Evolutionary conservation across 2,329 filamentous ascomycete genomes (phyloP).

Genomic region (Nemania abortiva): DNA sequence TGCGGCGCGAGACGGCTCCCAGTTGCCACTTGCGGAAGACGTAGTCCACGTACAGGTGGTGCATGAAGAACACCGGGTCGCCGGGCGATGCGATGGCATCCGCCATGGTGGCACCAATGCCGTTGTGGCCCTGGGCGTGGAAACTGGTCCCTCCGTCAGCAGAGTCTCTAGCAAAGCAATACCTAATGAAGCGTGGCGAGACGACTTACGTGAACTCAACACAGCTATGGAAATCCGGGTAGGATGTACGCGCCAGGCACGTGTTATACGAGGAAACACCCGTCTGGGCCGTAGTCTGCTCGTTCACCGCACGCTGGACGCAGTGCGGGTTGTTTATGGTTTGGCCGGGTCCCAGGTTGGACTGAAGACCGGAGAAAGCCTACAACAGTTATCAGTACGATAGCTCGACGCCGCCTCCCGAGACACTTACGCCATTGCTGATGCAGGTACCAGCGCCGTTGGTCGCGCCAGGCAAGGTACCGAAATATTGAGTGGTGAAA

Average conservation of each 20-base stretch:
- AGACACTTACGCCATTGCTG: slow-evolving; percentile 42
- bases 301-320: slow-evolving; percentile 51
- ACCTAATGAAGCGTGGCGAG: background rate
- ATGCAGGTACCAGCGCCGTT: slow-evolving; percentile 49
- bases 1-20: slow-evolving; percentile 41
- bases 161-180: slow-evolving; percentile 3
- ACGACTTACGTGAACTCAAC: slow-evolving; percentile 50
- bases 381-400: slow-evolving; percentile 30
- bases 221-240: slow-evolving; percentile 50
- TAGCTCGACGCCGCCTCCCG: background rate
- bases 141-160: slow-evolving; percentile 43
- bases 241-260: slow-evolving; percentile 45
- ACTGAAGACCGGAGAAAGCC: slow-evolving; percentile 46
- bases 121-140: slow-evolving; percentile 53
- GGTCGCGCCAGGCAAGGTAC: slow-evolving; percentile 44
- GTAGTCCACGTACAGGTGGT: slow-evolving; percentile 52
- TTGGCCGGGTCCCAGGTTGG: slow-evolving; percentile 46
- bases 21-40: slow-evolving; percentile 50
- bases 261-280: slow-evolving; percentile 44
- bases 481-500: slow-evolving; percentile 50
- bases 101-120: slow-evolving; percentile 51
- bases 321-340: slow-evolving; percentile 49
- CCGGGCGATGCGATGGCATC: slow-evolving; percentile 50
- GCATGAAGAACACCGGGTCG: slow-evolving; percentile 54
- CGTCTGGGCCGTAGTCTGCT: slow-evolving; percentile 46